Percentiles rank a stretch among this genome's conserved stretches.
Evolutionary conservation across 2,329 filamentous ascomycete genomes (phyloP).

Genomic region (Leptographium lundbergii): DNA sequence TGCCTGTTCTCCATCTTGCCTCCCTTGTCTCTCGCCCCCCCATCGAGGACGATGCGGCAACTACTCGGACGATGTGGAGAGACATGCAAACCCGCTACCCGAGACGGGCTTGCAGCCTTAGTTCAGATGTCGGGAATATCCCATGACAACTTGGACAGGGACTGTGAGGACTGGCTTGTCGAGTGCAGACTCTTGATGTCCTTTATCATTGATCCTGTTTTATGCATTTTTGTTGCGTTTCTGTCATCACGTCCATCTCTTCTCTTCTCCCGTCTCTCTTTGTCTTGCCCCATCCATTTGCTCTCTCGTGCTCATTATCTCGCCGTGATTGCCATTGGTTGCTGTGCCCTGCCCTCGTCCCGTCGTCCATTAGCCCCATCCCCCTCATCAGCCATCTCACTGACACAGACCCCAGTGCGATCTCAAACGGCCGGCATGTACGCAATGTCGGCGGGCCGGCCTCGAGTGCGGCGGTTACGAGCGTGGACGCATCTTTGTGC

Average conservation of each 20-base stretch:
- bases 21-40: not conserved
- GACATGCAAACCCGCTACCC: too few relatives aligned
- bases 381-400: too few relatives aligned
- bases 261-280: not conserved
- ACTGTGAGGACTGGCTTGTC: too few relatives aligned
- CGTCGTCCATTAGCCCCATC: not conserved
- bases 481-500: conserved; percentile 14
- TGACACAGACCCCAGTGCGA: conserved; percentile 11
- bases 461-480: conserved; percentile 15
- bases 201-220: too few relatives aligned
- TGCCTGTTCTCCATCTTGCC: not conserved
- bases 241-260: too few relatives aligned
- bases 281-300: not conserved
- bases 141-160: too few relatives aligned
- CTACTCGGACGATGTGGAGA: too few relatives aligned
- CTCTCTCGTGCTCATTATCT: not conserved
- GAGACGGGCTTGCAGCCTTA: too few relatives aligned
- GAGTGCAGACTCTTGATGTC: too few relatives aligned
- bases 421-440: conserved; percentile 12
- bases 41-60: too few relatives aligned
- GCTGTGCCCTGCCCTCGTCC: not conserved
- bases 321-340: not conserved
- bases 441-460: conserved; percentile 13
- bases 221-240: too few relatives aligned
- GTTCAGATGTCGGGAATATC: too few relatives aligned